phyloP scores from a whole-genome alignment of 1,284 basidiomycete genomes.

The Wolfiporia cocos region DNA sequence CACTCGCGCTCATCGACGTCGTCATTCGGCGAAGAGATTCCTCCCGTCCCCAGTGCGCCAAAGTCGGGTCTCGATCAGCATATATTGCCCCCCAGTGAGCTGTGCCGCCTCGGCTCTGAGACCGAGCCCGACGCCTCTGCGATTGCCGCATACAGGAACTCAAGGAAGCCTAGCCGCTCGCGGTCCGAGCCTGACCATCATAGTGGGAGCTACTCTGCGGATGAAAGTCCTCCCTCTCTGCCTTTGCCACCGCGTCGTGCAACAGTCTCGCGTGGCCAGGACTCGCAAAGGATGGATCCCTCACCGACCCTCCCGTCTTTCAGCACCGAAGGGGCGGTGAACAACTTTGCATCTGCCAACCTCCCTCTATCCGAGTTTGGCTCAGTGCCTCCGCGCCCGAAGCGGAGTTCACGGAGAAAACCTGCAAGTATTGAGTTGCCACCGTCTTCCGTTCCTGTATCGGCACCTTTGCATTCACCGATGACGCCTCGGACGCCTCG shows the following conservation, averaged over 20 bases:
- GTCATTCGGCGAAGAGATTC: conserved; percentile 43
- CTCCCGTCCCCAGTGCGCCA: conserved; percentile 30
- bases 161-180: conserved; percentile 14
- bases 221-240: conserved; percentile 17
- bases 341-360: conserved; percentile 19
- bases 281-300: conserved; percentile 1
- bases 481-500: conserved; percentile 20
- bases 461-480: conserved; percentile 14
- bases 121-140: conserved; percentile 1
- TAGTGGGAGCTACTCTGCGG: conserved; percentile 8
- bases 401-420: conserved; percentile 21
- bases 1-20: conserved; percentile 51
- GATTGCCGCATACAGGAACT: conserved; percentile 1
- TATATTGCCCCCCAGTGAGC: conserved; percentile 47
- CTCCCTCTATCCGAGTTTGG: conserved; percentile 25
- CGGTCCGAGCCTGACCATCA: conserved; percentile 16
- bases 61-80: conserved; percentile 28
- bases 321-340: conserved; percentile 25
- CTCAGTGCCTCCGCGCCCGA: conserved; percentile 21
- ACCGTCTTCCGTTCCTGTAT: conserved; percentile 14
- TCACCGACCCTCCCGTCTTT: conserved; percentile 27
- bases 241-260: conserved; percentile 22
- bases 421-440: conserved; percentile 16
- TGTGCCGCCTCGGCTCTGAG: conserved; percentile 23
- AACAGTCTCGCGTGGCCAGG: conserved; percentile 4